These are phyloP conservation scores for Fusarium ramigenum DNA, from an alignment of 2,329 filamentous ascomycete species.

Conservation along the genomic window DNA sequence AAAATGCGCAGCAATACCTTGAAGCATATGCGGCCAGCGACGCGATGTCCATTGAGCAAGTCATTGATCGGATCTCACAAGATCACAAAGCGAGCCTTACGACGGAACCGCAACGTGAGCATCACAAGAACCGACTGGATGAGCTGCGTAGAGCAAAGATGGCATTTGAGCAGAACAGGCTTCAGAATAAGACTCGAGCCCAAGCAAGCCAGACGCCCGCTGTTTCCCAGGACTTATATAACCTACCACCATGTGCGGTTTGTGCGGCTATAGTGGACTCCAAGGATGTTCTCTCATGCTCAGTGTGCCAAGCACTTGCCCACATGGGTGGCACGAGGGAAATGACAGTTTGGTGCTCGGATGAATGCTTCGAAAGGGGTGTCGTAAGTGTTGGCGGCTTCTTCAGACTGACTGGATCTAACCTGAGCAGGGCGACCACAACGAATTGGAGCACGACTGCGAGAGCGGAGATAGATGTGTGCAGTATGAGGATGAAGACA, in stretches of 20 bases:
- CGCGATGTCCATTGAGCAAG: slow-evolving; percentile 45
- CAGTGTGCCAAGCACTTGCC: slow-evolving; percentile 55
- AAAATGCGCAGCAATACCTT: slow-evolving; percentile 51
- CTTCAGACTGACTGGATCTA: slow-evolving; percentile 26
- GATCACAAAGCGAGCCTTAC: slow-evolving; percentile 45
- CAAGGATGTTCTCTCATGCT: slow-evolving; percentile 54
- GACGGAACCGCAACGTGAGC: slow-evolving; percentile 50
- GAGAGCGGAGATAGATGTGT: slow-evolving; percentile 53
- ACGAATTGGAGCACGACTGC: slow-evolving; percentile 53
- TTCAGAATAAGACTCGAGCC: slow-evolving; percentile 49
- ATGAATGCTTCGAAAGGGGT: slow-evolving; percentile 52
- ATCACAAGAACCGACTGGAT: slow-evolving; percentile 52
- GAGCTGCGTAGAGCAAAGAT: slow-evolving; percentile 59
- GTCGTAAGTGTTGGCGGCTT: slow-evolving; percentile 49
- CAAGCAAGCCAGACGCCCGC: slow-evolving; percentile 43
- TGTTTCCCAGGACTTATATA: slow-evolving; percentile 48
- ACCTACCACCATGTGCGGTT: slow-evolving; percentile 52
- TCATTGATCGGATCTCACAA: slow-evolving; percentile 48
- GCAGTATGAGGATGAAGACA: slow-evolving; percentile 52
- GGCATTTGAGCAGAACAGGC: slow-evolving; percentile 58
- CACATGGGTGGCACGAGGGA: slow-evolving; percentile 49
- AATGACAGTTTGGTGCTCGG: slow-evolving; percentile 57
- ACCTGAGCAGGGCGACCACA: slow-evolving; percentile 51
- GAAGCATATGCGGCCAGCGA: slow-evolving; percentile 47
- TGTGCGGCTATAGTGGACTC: slow-evolving; percentile 50